A percentile compares a stretch with the other conserved stretches of the same genome.
Evolutionary conservation across 2,329 filamentous ascomycete genomes (phyloP).

Genomic region (Hypoxylon sp.): DNA sequence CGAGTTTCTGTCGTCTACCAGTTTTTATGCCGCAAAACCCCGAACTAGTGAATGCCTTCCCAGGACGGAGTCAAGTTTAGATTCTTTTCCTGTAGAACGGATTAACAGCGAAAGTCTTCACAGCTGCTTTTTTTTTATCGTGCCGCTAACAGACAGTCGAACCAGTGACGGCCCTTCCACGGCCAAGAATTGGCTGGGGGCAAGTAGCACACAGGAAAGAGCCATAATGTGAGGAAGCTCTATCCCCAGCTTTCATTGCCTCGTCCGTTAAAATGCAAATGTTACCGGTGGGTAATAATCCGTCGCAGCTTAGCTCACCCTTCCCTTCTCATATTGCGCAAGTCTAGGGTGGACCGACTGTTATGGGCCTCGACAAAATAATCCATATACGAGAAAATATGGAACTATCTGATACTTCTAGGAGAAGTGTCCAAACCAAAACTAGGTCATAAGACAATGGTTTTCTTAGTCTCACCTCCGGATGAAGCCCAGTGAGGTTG

Average conservation of each 20-base stretch:
- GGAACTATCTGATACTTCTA: constrained; percentile 40
- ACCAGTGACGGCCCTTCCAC: background rate
- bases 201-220: constrained; percentile 3
- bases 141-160: constrained; percentile 3
- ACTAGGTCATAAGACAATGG: constrained; percentile 11
- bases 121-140: background rate
- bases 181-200: constrained; percentile 1
- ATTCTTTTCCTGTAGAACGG: constrained; percentile 8
- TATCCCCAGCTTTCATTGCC: constrained; percentile 1
- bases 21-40: constrained; percentile 3
- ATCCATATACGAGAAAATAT: constrained; percentile 27
- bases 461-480: constrained; percentile 13
- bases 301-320: constrained; percentile 13
- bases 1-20: constrained; percentile 8
- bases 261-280: constrained; percentile 14
- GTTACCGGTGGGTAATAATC: constrained; percentile 16
- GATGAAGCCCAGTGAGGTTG: constrained; percentile 17
- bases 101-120: constrained; percentile 20
- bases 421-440: constrained; percentile 18
- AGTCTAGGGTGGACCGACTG: constrained; percentile 10
- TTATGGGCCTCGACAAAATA: constrained; percentile 19
- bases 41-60: constrained; percentile 14
- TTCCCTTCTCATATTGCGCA: constrained; percentile 18
- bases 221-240: constrained; percentile 11
- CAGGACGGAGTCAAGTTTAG: constrained; percentile 5